A percentile compares a stretch with the other conserved stretches of the same genome.
These are phyloP conservation scores for Lyophyllum decastes DNA, from an alignment of 768 basidiomycete genomes.

Conservation along the genomic window DNA sequence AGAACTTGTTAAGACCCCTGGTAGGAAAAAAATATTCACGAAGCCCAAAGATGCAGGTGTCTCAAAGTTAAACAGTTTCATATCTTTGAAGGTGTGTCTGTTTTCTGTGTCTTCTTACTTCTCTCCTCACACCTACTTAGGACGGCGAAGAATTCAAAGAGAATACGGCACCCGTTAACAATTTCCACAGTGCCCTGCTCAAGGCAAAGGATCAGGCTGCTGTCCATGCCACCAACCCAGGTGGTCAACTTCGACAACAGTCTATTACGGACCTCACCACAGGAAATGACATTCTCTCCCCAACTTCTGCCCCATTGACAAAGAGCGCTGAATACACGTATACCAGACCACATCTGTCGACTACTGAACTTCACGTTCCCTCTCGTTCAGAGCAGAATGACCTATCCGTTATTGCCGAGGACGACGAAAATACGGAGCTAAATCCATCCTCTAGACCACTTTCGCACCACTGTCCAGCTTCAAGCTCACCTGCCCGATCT, in stretches of 20 bases:
- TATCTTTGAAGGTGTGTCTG: constrained; percentile 47
- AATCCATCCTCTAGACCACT: constrained; percentile 18
- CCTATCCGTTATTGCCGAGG: constrained; percentile 73
- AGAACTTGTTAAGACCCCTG: constrained; percentile 83
- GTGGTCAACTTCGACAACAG: neutral
- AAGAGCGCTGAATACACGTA: neutral
- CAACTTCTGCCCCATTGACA: neutral
- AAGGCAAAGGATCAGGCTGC: constrained; percentile 25
- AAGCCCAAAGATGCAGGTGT: constrained; percentile 43
- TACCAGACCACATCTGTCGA: neutral
- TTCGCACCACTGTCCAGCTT: neutral
- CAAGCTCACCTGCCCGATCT: too few species aligned
- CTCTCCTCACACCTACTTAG: constrained; percentile 22
- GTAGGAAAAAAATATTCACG: constrained; percentile 62
- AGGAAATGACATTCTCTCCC: neutral
- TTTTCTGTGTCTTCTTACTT: neutral
- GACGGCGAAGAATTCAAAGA: constrained; percentile 37
- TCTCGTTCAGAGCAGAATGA: constrained; percentile 37
- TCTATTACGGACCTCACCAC: neutral
- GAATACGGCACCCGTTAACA: constrained; percentile 42
- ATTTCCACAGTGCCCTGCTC: constrained; percentile 47
- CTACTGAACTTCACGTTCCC: constrained; percentile 3
- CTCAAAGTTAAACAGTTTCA: constrained; percentile 45
- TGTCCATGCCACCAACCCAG: neutral
- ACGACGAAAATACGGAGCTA: constrained; percentile 58